Conservation (phyloP, 2,329 filamentous ascomycete species). For the Verticillium isaacii region DNA sequence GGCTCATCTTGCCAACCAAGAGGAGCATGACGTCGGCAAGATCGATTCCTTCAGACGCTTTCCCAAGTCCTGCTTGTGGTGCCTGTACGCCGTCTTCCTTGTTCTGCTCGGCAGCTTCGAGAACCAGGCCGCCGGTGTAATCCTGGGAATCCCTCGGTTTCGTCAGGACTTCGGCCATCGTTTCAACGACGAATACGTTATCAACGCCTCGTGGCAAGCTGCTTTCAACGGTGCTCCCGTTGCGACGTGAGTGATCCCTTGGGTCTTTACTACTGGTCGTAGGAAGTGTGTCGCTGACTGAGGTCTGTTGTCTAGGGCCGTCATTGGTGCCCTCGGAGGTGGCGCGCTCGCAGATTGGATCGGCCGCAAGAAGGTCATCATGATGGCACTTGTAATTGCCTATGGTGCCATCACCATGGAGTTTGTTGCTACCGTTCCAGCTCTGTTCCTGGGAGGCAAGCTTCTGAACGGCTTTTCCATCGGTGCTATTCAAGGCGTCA, state of each 20-base stretch:
- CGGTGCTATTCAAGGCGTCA: conserved; percentile 19
- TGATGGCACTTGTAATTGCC: conserved; percentile 27
- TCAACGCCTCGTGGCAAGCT: conserved; percentile 35
- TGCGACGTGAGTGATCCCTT: conserved; percentile 20
- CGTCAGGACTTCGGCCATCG: conserved; percentile 35
- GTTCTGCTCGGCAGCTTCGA: conserved; percentile 33
- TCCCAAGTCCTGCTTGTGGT: conserved; percentile 23
- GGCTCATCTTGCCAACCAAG: conserved; percentile 17
- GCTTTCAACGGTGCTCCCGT: conserved; percentile 36
- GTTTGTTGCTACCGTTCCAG: conserved; percentile 33
- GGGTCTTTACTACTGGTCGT: neutral
- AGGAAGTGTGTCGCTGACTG: conserved; percentile 6
- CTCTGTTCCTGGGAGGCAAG: conserved; percentile 35
- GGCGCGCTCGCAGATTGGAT: conserved; percentile 27
- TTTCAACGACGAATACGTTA: conserved; percentile 28
- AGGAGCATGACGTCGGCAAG: conserved; percentile 18
- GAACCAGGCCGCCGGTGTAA: conserved; percentile 31
- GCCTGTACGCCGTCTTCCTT: conserved; percentile 31
- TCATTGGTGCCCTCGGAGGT: conserved; percentile 24
- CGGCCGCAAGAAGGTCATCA: conserved; percentile 25
- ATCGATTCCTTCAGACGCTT: conserved; percentile 16
- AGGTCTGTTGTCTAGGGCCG: neutral
- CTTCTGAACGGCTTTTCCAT: conserved; percentile 35
- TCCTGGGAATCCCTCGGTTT: conserved; percentile 36
- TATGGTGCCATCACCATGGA: conserved; percentile 34